Percentiles rank a stretch among this genome's conserved stretches.
Evolutionary conservation across 2,329 filamentous ascomycete species (phyloP).

Genomic region (Bretziella fagacearum): DNA sequence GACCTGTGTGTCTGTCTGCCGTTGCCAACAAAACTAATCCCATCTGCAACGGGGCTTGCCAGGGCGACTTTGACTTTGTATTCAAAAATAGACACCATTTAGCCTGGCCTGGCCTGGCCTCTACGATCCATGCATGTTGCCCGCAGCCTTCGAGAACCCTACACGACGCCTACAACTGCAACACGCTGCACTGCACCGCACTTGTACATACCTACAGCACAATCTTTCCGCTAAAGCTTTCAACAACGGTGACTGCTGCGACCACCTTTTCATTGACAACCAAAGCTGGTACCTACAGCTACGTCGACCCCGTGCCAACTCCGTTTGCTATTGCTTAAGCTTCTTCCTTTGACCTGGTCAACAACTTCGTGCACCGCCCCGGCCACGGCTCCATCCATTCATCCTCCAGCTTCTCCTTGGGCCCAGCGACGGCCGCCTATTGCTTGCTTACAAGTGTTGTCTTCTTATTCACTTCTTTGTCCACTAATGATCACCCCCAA

Average conservation of each 20-base stretch:
- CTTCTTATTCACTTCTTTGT: neutral
- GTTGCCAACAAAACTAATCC: neutral
- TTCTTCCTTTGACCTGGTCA: neutral
- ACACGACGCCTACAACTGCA: neutral
- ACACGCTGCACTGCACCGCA: too few species aligned
- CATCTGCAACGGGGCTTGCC: neutral
- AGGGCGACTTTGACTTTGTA: neutral
- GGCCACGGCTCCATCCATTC: neutral
- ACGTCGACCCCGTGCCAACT: neutral
- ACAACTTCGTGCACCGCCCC: constrained; percentile 3
- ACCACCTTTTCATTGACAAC: too few species aligned
- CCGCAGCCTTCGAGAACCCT: constrained; percentile 5
- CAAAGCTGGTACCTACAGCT: neutral
- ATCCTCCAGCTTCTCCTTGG: neutral
- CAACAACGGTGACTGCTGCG: neutral
- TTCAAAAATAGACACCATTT: neutral
- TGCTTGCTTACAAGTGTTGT: constrained; percentile 3
- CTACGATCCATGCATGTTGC: neutral
- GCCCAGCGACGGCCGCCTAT: neutral
- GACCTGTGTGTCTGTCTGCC: neutral
- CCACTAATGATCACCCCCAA: neutral
- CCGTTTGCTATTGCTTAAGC: neutral
- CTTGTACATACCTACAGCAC: too few species aligned
- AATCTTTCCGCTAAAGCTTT: too few species aligned
- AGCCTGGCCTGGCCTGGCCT: neutral